phyloP scores from a whole-genome alignment of 2,329 filamentous ascomycete genomes.

The Cladophialophora chaetospira region DNA sequence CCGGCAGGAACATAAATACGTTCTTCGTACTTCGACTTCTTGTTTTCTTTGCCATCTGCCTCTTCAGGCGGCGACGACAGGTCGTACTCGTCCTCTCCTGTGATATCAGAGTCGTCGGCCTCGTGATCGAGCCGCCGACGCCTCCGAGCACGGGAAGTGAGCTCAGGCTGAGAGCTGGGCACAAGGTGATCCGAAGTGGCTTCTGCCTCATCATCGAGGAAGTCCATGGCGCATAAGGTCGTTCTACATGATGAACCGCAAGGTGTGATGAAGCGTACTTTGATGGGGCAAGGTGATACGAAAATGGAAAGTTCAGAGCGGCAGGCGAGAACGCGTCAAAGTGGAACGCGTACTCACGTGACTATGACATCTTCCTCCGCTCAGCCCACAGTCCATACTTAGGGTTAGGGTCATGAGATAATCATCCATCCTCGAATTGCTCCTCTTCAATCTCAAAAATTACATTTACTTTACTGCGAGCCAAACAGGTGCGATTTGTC shows the following conservation, averaged over 20 bases:
- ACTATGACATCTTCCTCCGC: neutral
- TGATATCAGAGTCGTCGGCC: neutral
- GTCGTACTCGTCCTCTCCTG: slow-evolving; percentile 26
- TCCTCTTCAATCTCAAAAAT: too few relatives aligned
- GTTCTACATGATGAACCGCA: neutral
- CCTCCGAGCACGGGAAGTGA: slow-evolving; percentile 27
- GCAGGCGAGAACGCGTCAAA: neutral
- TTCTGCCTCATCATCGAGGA: slow-evolving; percentile 23
- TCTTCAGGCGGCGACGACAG: slow-evolving; percentile 26
- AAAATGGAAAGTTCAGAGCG: neutral
- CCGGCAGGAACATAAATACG: slow-evolving; percentile 45
- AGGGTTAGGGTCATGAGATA: too few relatives aligned
- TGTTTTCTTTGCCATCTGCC: slow-evolving; percentile 16
- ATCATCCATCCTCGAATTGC: too few relatives aligned
- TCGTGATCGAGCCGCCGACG: slow-evolving; percentile 19
- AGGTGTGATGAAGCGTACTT: neutral
- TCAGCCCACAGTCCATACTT: too few relatives aligned
- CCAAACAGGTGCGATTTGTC: too few relatives aligned
- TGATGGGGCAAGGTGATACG: neutral
- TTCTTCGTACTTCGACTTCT: slow-evolving; percentile 32
- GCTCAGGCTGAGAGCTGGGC: slow-evolving; percentile 29
- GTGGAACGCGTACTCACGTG: neutral
- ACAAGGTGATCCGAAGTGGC: slow-evolving; percentile 38
- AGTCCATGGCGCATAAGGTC: slow-evolving; percentile 13
- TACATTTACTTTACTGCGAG: too few relatives aligned